Conservation (phyloP, 345 rosid species). For the Theobroma cacao region DNA sequence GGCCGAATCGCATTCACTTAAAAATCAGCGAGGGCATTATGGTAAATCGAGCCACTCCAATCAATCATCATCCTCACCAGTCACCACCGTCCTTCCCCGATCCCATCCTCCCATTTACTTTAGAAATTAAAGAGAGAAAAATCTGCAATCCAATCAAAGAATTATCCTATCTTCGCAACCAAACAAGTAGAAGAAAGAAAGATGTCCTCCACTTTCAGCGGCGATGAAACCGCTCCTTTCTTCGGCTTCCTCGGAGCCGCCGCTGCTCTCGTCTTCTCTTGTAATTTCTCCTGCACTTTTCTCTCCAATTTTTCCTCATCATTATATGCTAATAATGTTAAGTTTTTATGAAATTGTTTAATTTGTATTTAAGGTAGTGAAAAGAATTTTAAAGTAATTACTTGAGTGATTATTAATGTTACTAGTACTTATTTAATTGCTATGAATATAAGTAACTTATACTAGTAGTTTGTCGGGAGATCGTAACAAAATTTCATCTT, state of each 20-base stretch:
- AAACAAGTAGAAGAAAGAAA: background rate
- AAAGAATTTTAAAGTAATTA: background rate
- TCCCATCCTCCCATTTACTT: background rate
- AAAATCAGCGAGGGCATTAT: background rate
- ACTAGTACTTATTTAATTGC: no score
- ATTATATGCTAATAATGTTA: background rate
- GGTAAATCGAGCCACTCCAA: background rate
- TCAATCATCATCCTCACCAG: background rate
- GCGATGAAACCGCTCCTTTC: slow-evolving; percentile 87
- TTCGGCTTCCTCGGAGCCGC: slow-evolving; percentile 92
- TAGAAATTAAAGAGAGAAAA: background rate
- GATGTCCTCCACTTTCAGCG: slow-evolving; percentile 66
- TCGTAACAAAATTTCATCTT: background rate
- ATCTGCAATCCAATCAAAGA: background rate
- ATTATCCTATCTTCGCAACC: background rate
- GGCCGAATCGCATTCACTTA: background rate
- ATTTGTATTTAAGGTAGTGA: background rate
- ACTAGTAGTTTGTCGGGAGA: background rate
- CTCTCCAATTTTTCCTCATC: background rate
- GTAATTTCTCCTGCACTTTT: slow-evolving; percentile 36
- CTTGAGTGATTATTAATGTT: background rate
- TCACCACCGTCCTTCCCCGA: background rate
- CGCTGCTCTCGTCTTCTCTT: slow-evolving; percentile 85
- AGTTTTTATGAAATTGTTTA: background rate
- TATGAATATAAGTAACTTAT: no score